phyloP scores from a whole-genome alignment of 2,329 filamentous ascomycete genomes.

The Colletotrichum aenigma region DNA sequence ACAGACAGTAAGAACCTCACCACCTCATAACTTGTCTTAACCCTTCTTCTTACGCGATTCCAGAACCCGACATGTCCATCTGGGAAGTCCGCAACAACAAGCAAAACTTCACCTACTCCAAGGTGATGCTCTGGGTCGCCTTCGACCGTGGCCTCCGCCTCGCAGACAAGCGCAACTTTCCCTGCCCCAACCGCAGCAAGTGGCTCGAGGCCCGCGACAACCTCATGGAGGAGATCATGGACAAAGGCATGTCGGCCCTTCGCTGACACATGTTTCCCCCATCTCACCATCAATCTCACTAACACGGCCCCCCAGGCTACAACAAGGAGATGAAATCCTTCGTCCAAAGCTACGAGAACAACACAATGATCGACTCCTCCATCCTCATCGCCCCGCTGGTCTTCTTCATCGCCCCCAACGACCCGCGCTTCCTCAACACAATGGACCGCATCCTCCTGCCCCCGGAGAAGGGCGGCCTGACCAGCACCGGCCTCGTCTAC shows the following conservation, averaged over 20 bases:
- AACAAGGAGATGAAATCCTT: conserved; percentile 73
- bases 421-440: conserved; percentile 75
- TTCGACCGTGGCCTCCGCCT: conserved; percentile 77
- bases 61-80: conserved; percentile 78
- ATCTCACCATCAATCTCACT: background rate
- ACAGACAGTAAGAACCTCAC: conserved; percentile 49
- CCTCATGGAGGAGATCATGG: conserved; percentile 79
- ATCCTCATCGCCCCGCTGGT: conserved; percentile 79
- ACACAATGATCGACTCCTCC: conserved; percentile 73
- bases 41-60: too few species aligned
- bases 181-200: conserved; percentile 69
- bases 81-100: conserved; percentile 81
- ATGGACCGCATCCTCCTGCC: conserved; percentile 73
- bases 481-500: conserved; percentile 76
- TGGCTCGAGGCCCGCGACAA: conserved; percentile 72
- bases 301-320: conserved; percentile 63
- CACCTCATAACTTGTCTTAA: too few species aligned
- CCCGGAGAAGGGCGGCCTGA: conserved; percentile 77
- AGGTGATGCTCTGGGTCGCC: conserved; percentile 84
- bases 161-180: conserved; percentile 75
- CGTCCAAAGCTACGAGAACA: conserved; percentile 77
- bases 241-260: conserved; percentile 42
- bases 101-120: conserved; percentile 82
- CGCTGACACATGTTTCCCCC: background rate
- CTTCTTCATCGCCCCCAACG: conserved; percentile 80